phyloP scores from a whole-genome alignment of 2,329 filamentous ascomycete genomes.

The Xylaria sp. region DNA sequence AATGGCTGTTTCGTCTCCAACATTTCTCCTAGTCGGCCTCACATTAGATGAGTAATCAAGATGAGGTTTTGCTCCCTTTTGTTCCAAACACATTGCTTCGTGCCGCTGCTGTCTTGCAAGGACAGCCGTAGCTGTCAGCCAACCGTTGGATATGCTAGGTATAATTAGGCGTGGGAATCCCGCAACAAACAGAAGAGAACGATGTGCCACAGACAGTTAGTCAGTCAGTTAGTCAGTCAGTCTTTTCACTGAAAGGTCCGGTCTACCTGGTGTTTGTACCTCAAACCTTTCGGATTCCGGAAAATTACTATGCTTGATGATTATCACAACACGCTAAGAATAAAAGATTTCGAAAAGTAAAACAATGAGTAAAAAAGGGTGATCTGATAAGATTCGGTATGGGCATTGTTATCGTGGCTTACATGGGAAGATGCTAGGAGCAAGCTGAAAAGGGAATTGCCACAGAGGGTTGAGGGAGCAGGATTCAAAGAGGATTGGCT shows the following conservation, averaged over 20 bases:
- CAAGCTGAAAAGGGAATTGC: too few relatives aligned
- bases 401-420: background rate
- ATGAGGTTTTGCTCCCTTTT: background rate
- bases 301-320: background rate
- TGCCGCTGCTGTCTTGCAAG: background rate
- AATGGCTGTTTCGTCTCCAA: background rate
- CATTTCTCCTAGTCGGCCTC: background rate
- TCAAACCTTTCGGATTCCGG: background rate
- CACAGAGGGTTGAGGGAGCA: too few relatives aligned
- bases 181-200: background rate
- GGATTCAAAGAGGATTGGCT: too few relatives aligned
- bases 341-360: too few relatives aligned
- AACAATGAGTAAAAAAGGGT: background rate
- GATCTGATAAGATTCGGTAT: background rate
- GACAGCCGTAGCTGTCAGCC: background rate
- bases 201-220: background rate
- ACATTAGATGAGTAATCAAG: background rate
- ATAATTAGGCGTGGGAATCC: background rate
- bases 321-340: background rate
- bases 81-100: background rate
- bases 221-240: too few relatives aligned
- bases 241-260: background rate
- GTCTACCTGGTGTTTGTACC: background rate
- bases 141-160: background rate
- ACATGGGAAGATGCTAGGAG: background rate